Base-by-base conservation (phyloP, 257 asterid genomes). In the Solanum medicagineum region DNA sequence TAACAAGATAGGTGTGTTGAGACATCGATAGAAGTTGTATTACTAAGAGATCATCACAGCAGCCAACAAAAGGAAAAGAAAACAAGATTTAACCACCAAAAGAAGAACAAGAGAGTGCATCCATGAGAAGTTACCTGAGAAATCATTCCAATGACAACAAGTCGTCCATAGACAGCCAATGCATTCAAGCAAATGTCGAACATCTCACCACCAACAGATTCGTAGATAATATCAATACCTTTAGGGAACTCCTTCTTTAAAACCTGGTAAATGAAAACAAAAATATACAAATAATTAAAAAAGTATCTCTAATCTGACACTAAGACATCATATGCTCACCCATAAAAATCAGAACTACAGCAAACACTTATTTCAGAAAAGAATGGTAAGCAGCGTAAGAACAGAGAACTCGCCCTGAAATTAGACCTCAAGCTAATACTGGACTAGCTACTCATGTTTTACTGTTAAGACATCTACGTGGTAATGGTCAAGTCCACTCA, bases 141-240 rank as follows among this genome's bases (percentile, higher is more conserved):
- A 74, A 94, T 90, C 98, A 95, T 94, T 86, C 98, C 99, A 81
- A 96, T 94, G 71, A 96, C 99, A 83, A 96, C 92, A 74, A 96
- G 98, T 86, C 87, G 97, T 60, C 99, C 99, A 80, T 93, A 94
- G 85, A 87, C 87, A 55, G 98, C 95, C 89, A 96, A 88, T 42
- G 98, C 97, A 88, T 96, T 96, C 90, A 95, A 86, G 93, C 98
- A 95, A 60, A 90, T 75, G 87, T 94, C 90, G 83, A 95, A 96
- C 99, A 95, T 96, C 71, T 93, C 94, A 62, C 99, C 99, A 26
- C 99, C 99, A 71, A 96, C 98, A 51, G 99, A 95, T 90, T 96
- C 99, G 2, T 94, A 95, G 77, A 95, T 89, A 85, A 95, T 88
- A 88, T 96, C 98, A 81, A 93, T 85, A 32, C 98, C 99, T 91